Conservation (phyloP, 768 basidiomycete genomes). For the Galerina marginata region DNA sequence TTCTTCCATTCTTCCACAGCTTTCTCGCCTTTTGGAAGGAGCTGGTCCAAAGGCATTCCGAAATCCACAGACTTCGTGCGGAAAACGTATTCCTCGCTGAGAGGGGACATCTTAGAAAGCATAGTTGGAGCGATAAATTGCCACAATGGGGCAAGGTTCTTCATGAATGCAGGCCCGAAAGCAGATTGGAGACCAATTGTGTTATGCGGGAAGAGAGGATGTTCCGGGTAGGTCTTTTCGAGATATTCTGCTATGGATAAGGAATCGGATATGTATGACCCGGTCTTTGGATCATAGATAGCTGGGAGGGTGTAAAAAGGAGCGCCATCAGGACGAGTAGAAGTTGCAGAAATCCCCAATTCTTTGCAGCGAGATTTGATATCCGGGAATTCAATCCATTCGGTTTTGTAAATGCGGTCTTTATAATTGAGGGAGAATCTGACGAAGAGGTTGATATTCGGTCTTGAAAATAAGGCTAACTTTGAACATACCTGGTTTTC, state of each 20-base stretch:
- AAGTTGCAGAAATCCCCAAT: conserved; percentile 40
- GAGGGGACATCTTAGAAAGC: not conserved
- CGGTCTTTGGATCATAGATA: conserved; percentile 50
- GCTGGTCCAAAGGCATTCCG: not conserved
- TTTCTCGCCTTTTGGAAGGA: not conserved
- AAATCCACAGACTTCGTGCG: not conserved
- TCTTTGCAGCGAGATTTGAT: conserved; percentile 39
- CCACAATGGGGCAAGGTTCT: not conserved
- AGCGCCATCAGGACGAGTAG: conserved; percentile 30
- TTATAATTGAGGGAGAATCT: not conserved
- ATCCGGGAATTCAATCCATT: conserved; percentile 46
- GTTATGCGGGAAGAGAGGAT: conserved; percentile 39
- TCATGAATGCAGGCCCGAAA: not conserved
- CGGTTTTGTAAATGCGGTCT: conserved; percentile 20
- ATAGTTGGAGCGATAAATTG: not conserved
- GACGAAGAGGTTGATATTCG: not conserved
- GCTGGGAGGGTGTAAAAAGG: conserved; percentile 49
- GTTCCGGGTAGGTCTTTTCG: conserved; percentile 51
- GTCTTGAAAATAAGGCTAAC: not conserved
- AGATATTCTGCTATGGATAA: conserved; percentile 51
- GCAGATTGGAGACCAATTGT: not conserved
- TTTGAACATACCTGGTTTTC: not conserved
- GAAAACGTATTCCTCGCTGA: not conserved
- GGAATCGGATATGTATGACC: conserved; percentile 43
- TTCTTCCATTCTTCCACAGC: not conserved